These are phyloP conservation scores for Pharnaceum exiguum DNA, from an alignment of 148 eudicot genomes.

Conservation along the genomic window DNA sequence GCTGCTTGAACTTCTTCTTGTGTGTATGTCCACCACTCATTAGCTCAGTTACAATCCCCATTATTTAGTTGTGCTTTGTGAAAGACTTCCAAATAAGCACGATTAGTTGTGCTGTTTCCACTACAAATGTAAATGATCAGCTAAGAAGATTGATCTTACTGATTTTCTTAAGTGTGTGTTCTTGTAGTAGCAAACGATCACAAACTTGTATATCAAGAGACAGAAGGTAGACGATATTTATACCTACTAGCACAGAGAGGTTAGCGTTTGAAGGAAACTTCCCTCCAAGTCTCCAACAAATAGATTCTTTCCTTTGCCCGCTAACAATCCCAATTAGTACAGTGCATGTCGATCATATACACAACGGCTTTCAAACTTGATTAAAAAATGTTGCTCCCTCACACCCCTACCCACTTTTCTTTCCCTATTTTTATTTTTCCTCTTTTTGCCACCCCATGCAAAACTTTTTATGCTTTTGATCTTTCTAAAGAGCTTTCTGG, in stretches of 20 bases:
- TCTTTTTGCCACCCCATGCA: neutral
- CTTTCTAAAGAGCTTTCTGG: neutral
- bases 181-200: neutral
- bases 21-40: conserved; percentile 44
- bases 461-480: neutral
- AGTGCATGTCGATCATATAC: neutral
- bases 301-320: conserved; percentile 26
- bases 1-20: conserved; percentile 64
- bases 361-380: conserved; percentile 1
- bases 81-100: neutral
- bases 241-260: conserved; percentile 8
- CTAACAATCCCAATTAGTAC: conserved; percentile 4
- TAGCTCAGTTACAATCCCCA: conserved; percentile 69
- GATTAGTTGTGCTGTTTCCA: too few relatives aligned
- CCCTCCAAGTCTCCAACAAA: conserved; percentile 17
- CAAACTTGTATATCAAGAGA: conserved; percentile 1
- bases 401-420: neutral
- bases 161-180: neutral
- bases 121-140: too few relatives aligned
- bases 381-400: neutral
- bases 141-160: too few relatives aligned
- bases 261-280: conserved; percentile 13
- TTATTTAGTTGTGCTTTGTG: conserved; percentile 11
- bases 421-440: neutral
- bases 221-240: conserved; percentile 15